Base-by-base conservation (phyloP, 257 asterid genomes). In the Rubia yunnanensis region DNA sequence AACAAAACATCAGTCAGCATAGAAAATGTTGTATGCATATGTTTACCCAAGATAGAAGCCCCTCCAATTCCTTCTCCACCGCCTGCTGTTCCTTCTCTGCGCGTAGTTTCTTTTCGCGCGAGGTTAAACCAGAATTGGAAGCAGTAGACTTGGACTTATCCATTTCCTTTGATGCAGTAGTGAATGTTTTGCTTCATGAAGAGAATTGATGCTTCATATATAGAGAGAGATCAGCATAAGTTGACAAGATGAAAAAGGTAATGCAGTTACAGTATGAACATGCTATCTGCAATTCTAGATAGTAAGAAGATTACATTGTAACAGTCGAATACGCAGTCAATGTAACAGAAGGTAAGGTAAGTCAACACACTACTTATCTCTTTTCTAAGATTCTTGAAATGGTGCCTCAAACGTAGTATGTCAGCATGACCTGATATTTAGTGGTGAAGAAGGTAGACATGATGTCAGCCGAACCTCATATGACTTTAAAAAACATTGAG, bases 271-370 rank as follows among this genome's bases (percentile, higher is more conserved):
- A 50, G 27, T 22, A 22, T 50, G 57, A 50, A 50, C 57, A 50
- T 18, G 26, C 27, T 22, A 18, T 50, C 57, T 9, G 28, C 57
- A 50, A 20, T 50, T 54, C 52, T 10, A 11, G 23, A 26, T 24
- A 17, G n/a, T 24, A 17, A 14, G 26, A 63, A 36, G 24, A 11
- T 15, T 18, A 24, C 14, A 50, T n/a, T 50, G 57, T 50, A 50
- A 50, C 27, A 50, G 57, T 50, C 27, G 28, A 50, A 46, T 10
- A 10, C 14, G 8, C 7, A 24, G 28, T 56, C 44, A 38, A 26
- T 38, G 36, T 58, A 44, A 68, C 66, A 17, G 59, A 59, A 30
- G 60, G 13, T 28, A 44, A 56, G n/a, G 18, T 54, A 28, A 49
- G 35, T 57, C 24, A 41, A 31, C 10, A 23, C 20, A 6, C 10